Base-by-base conservation (phyloP, 768 basidiomycete genomes). In the Amanita molliuscula region DNA sequence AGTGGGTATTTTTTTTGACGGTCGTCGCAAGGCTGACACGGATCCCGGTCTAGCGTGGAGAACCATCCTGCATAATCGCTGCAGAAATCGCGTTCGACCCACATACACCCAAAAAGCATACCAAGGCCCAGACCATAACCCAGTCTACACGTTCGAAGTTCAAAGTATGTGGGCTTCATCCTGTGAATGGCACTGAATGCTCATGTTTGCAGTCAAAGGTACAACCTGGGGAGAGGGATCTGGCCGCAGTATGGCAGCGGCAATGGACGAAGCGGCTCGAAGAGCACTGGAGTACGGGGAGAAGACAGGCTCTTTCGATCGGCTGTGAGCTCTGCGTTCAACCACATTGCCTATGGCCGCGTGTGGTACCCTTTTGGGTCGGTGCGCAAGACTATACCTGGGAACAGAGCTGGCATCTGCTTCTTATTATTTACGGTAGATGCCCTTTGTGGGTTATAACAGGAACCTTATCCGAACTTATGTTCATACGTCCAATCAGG, bases 31-130 rank as follows among this genome's bases (percentile, higher is more conserved):
- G 42, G 25, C 42, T 44, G 26, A 44, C 26, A 16, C 10, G 9
- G 10, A 3, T n/a, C 6, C 26, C 3, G 8, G 15, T 31, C 28
- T 28, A 44, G 42, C 42, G 9, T 47, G 46, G 46, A 36, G 46
- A 37, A 35, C 35, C 9, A 7, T 47, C 13, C 16, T 47, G 36
- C 46, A 47, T 26, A 47, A 47, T 35, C 46, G 46, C n/a, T 47
- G 46, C 21, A 47, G 46, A 26, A 37, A 37, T 9, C 33, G 35
- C 2, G 35, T 16, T 21, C 18, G 33, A 35, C 46, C 46, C 2
- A 16, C 21, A 16, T 47, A 47, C 28, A 7, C 8, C n/a, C 33
- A 47, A 23, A 37, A 35, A 15, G 20, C 15, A 35, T 35, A 35
- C 20, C 15, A 26, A 13, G 46, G 46, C n/a, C 46, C 46, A 36